Base-by-base conservation (phyloP, 148 eudicot species). In the Rhododendron molle region DNA sequence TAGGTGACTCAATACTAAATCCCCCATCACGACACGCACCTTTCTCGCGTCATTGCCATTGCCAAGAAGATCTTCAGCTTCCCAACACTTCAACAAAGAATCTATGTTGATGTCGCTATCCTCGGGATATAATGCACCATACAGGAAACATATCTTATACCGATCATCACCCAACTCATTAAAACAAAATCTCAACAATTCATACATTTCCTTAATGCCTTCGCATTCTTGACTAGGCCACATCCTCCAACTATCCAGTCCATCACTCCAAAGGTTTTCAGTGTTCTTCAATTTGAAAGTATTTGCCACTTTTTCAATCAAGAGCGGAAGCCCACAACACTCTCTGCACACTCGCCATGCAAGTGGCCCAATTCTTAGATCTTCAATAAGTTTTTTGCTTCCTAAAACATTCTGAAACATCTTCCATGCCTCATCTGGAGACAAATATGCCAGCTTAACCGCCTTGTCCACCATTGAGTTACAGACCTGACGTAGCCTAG, bases 91-190 rank as follows among this genome's bases (percentile, higher is more conserved):
- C 74, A 85, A 40, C 73, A 85, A 58, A 26, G 46, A 16, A 30
- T 85, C 76, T 52, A 16, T 36, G 16, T 78, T 40, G 30, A 85
- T 78, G 10, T 85, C 83, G 18, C 76, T 78, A 26, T 79, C 83
- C 43, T 79, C 87, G 20, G 83, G 78, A 85, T 85, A 85, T 40
- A 85, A 80, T 7, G 87, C 83, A 80, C 78, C 71, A 28, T 79
- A 85, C 46, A 85, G 83, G 67, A 85, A 85, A 58, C 87, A 85
- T 8, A 49, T 34, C 38, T 80, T 85, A 7, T 20, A 21, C 4
- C 49, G 65, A 36, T 15, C 78, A 30, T 58, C 83, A 65, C 67
- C 34, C 78, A 85, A 65, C 7, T 67, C 38, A 80, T 85, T 60
- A 40, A 50, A 85, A 15, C 83, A 85, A 18, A 65, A 79, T 20